Evolutionary conservation across 2,329 filamentous ascomycete species (phyloP).

Genomic region (Aureobasidium musti): DNA sequence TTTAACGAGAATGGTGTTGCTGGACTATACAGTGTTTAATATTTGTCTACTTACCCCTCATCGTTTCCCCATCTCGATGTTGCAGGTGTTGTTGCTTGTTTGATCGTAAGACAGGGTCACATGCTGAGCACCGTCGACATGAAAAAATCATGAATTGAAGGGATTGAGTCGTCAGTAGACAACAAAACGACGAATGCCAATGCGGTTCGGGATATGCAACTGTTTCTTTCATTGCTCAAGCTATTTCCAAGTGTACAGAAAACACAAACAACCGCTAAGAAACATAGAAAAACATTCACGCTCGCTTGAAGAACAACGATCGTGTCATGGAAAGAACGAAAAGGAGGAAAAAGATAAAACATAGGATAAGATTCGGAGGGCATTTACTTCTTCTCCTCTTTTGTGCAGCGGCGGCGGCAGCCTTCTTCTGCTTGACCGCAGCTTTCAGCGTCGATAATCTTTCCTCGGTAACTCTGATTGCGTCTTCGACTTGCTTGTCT

Average conservation of each 20-base stretch:
- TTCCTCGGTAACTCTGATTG: conserved; percentile 84
- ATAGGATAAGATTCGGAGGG: background rate
- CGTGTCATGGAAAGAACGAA: background rate
- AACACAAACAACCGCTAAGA: background rate
- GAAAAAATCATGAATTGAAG: too few species aligned
- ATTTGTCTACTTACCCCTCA: too few species aligned
- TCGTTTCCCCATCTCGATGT: too few species aligned
- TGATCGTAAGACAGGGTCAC: too few species aligned
- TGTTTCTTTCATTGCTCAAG: background rate
- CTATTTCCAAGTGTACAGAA: background rate
- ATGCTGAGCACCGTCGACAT: too few species aligned
- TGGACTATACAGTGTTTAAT: too few species aligned
- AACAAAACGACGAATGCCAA: too few species aligned
- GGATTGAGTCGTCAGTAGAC: too few species aligned
- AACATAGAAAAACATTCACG: background rate
- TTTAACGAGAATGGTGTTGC: too few species aligned
- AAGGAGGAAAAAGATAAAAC: background rate
- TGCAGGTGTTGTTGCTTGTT: too few species aligned
- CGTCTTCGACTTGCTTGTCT: conserved; percentile 72
- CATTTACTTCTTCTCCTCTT: conserved; percentile 17
- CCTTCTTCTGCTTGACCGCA: conserved; percentile 64
- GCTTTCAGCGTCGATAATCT: conserved; percentile 74
- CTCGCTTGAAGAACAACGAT: conserved; percentile 4
- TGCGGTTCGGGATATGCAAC: background rate
- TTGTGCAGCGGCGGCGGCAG: background rate